phyloP scores from a whole-genome alignment of 192 early-diverging fungal species.

The Backusella mclennaniae region DNA sequence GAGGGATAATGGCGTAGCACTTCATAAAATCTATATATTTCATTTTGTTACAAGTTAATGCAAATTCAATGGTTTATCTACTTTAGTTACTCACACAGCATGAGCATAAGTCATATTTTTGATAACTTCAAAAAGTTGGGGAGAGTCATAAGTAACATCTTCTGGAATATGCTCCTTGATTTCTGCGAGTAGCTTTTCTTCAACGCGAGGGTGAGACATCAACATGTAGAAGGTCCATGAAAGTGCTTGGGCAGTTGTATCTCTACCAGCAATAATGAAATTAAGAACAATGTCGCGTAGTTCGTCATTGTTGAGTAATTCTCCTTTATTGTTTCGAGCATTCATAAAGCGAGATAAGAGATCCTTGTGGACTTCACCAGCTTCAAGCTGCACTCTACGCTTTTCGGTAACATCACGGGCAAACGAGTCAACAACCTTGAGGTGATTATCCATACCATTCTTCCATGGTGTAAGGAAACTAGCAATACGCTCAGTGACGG shows the following conservation, averaged over 20 bases:
- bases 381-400: slow-evolving; percentile 23
- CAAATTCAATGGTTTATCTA: slow-evolving; percentile 35
- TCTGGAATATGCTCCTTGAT: slow-evolving; percentile 30
- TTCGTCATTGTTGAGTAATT: slow-evolving; percentile 25
- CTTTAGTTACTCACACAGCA: slow-evolving; percentile 30
- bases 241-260: slow-evolving; percentile 53
- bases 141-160: slow-evolving; percentile 21
- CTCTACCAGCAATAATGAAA: slow-evolving; percentile 41
- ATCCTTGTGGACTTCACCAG: slow-evolving; percentile 26
- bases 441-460: slow-evolving; percentile 24
- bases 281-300: slow-evolving; percentile 39
- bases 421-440: slow-evolving; percentile 30
- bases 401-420: slow-evolving; percentile 25
- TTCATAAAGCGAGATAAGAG: slow-evolving; percentile 37
- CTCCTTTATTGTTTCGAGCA: slow-evolving; percentile 26
- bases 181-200: slow-evolving; percentile 45
- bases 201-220: slow-evolving; percentile 37
- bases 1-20: slow-evolving; percentile 63
- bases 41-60: background rate
- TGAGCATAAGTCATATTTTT: slow-evolving; percentile 40
- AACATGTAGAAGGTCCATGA: slow-evolving; percentile 51
- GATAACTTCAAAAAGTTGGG: slow-evolving; percentile 29
- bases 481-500: background rate
- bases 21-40: slow-evolving; percentile 40
- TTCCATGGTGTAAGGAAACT: slow-evolving; percentile 17